A percentile compares a stretch with the other conserved stretches of the same genome.
Evolutionary conservation across 2,329 filamentous ascomycete species (phyloP).

Genomic region (Hirsutella minnesotensis): DNA sequence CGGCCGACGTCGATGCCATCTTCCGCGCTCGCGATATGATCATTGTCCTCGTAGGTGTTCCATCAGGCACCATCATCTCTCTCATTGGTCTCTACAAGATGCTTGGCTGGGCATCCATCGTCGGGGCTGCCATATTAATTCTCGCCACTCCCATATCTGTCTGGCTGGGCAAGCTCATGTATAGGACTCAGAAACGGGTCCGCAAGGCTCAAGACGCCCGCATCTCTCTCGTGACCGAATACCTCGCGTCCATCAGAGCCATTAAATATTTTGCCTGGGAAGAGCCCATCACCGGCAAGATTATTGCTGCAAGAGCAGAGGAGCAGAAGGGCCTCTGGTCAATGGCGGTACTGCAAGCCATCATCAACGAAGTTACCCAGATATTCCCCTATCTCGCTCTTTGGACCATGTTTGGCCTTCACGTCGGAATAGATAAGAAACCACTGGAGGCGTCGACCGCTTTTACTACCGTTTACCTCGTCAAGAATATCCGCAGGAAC

Average conservation of each 20-base stretch:
- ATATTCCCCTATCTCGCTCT: conserved; percentile 39
- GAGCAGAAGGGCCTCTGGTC: conserved; percentile 45
- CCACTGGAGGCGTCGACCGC: conserved; percentile 43
- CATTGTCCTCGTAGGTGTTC: conserved; percentile 30
- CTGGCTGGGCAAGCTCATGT: conserved; percentile 36
- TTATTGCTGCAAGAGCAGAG: conserved; percentile 33
- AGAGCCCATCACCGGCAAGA: conserved; percentile 35
- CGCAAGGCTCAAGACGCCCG: conserved; percentile 43
- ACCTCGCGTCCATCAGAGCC: conserved; percentile 42
- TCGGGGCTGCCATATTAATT: conserved; percentile 36
- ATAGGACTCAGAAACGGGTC: conserved; percentile 36
- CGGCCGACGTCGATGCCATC: conserved; percentile 45
- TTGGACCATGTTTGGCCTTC: conserved; percentile 40
- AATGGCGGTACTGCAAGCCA: conserved; percentile 33
- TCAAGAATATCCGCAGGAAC: conserved; percentile 40
- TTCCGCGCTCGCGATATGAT: conserved; percentile 39
- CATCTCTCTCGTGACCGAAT: conserved; percentile 46
- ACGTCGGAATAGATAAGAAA: conserved; percentile 34
- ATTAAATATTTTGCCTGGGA: conserved; percentile 54
- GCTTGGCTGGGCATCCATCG: conserved; percentile 42
- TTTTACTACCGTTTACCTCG: conserved; percentile 43
- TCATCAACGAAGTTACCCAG: conserved; percentile 37
- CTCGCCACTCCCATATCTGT: conserved; percentile 37
- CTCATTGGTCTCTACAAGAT: conserved; percentile 41
- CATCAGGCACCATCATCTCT: conserved; percentile 33